Base-by-base conservation (phyloP, 2,329 filamentous ascomycete genomes). In the Trichoderma arundinaceum region DNA sequence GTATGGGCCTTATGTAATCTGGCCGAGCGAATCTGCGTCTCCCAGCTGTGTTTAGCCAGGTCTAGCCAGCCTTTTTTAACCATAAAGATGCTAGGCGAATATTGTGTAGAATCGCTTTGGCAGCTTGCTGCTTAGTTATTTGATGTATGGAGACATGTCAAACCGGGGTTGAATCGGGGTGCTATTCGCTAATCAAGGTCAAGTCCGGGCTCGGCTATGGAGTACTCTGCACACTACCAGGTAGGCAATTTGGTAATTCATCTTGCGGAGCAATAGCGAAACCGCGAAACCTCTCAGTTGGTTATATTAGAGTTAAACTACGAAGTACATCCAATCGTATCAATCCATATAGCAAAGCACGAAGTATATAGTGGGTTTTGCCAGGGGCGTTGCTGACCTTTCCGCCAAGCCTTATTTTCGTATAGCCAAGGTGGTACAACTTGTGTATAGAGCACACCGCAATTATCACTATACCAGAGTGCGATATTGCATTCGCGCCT, bases 361-460 rank as follows among this genome's bases (percentile, higher is more conserved):
- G n/a, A n/a, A n/a, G 22, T 28, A 28, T n/a, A 28, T 28, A 28
- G 22, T 28, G 4, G 22, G 19, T 8, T 56, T 56, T 41, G 53
- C n/a, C 17, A 32, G 17, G 4, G 19, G 2, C 9, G 5, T 43
- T 15, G 35, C 35, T 41, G 44, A 32, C 51, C 35, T 19, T 32
- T n/a, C 19, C 33, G 58, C 58, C 35, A 61, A 61, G 58, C 41
- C 7, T 32, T 19, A 35, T 49, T 35, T 35, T 59, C 43, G 33
- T 33, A 59, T 38, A 41, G 22, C 22, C 22, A 2, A 4, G 22
- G 2, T 28, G 22, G 22, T 28, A 28, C 4, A 28, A 9, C 33
- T 22, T 41, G 19, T 10, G 43, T 13, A 43, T 13, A 32, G 4
- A 8, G 6, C 17, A 32, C 56, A 35, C 33, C 48, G 44, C 19